Evolutionary conservation across 805 yeast species (phyloP).

Genomic region (Metschnikowia similis): DNA sequence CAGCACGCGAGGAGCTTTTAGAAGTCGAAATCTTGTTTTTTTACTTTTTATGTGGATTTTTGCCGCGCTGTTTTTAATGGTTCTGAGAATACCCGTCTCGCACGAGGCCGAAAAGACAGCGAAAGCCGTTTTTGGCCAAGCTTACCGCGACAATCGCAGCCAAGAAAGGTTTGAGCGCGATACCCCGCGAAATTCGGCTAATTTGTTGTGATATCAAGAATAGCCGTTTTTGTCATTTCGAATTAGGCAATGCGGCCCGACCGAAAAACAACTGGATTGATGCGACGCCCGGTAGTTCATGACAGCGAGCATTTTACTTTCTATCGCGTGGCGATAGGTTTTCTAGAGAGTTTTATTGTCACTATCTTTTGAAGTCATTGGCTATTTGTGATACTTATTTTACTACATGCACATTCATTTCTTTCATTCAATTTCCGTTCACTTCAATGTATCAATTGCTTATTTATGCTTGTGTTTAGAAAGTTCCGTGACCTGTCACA

Average conservation of each 20-base stretch:
- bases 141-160: not conserved
- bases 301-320: too few species aligned
- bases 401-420: too few species aligned
- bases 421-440: not conserved
- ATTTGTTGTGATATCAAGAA: not conserved
- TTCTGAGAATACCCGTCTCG: not conserved
- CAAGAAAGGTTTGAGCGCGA: not conserved
- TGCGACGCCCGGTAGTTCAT: too few species aligned
- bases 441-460: not conserved
- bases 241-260: too few species aligned
- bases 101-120: not conserved
- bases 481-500: not conserved
- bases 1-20: too few species aligned
- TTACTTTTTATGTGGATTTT: not conserved
- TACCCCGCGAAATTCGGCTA: not conserved
- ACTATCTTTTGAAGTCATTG: too few species aligned
- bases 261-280: too few species aligned
- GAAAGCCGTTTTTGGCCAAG: not conserved
- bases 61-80: too few species aligned
- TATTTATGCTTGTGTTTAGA: not conserved
- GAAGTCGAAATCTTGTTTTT: too few species aligned
- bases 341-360: too few species aligned
- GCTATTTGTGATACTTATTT: too few species aligned
- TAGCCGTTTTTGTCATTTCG: not conserved
- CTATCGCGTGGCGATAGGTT: too few species aligned